Evolutionary conservation across 2,329 filamentous ascomycete genomes (phyloP), one percentile per base, ranked within the genome.

Genomic region (Fusarium concolor): DNA sequence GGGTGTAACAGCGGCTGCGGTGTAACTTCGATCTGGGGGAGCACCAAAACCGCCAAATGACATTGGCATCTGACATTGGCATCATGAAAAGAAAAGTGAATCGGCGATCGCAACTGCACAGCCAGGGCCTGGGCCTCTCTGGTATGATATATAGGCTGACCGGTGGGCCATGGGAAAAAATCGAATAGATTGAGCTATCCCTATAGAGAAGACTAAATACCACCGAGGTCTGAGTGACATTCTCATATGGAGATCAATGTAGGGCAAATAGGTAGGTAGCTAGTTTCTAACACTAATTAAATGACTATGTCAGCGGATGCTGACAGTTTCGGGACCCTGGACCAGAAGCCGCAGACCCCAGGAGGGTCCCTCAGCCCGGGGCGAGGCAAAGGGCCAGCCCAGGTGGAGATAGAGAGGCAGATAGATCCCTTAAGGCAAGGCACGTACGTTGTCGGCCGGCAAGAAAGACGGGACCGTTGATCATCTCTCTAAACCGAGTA

Each of bases 391-490:
- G 33, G 26, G 26, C 26, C 26, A 26, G 41, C 35, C 28, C 22
- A 18, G 28, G 20, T 17, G 18, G 29, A 37, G 15, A 31, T n/a
- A n/a, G n/a, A n/a, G n/a, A n/a, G n/a, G n/a, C n/a, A n/a, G n/a
- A 10, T 17, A 43, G 38, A 45, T 18, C 29, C 15, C 15, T 38
- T 39, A 15, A 17, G 22, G 22, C 22, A 24, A 24, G 22, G 29
- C 29, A 31, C 10, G 31, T 72, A 31, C 29, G 12, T 31, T 70
- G 66, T 71, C 71, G 61, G 68, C 31, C 61, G 71, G 71, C 71
- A 72, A 52, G n/a, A 14, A 17, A 28, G 42, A 59, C 6, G 22
- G 24, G 14, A 22, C 18, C 41, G 37, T 61, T 43, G 31, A 63
- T 73, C 69, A 72, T 51, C 71, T 71, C 31, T 73, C 62, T 26